phyloP scores from a whole-genome alignment of 2,329 filamentous ascomycete species.

The Corniculantispora saksenae region DNA sequence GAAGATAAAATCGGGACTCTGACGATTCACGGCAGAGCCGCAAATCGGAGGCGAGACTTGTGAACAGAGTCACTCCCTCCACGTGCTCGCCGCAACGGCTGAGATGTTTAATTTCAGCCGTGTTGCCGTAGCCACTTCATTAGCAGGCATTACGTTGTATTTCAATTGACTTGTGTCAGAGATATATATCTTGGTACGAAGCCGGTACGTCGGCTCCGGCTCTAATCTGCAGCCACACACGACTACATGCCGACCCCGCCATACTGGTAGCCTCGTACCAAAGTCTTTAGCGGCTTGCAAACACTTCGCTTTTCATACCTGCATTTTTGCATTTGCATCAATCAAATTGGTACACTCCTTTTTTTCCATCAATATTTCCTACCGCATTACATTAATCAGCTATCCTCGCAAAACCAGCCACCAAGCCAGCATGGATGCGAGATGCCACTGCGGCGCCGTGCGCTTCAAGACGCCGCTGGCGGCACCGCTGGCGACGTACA shows the following conservation, averaged over 20 bases:
- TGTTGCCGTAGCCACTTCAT: too few species aligned
- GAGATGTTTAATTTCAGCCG: background rate
- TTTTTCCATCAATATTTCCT: background rate
- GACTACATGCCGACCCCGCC: background rate
- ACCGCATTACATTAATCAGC: background rate
- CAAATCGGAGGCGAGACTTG: constrained; percentile 7
- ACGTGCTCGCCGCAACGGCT: background rate
- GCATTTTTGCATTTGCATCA: background rate
- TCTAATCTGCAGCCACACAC: background rate
- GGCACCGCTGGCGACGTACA: constrained; percentile 64
- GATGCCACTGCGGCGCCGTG: constrained; percentile 66
- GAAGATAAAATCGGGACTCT: too few species aligned
- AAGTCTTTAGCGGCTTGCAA: background rate
- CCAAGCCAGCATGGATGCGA: constrained; percentile 51
- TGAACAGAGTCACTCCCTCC: constrained; percentile 4
- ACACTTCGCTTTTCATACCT: background rate
- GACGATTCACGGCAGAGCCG: constrained; percentile 10
- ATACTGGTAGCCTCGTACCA: too few species aligned
- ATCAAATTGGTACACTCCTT: too few species aligned
- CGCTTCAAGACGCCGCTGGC: constrained; percentile 61
- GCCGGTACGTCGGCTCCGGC: too few species aligned
- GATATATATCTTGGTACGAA: too few species aligned
- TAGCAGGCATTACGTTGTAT: too few species aligned
- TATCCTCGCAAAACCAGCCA: background rate
- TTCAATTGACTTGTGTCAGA: too few species aligned